Base-by-base conservation (phyloP, 2,329 filamentous ascomycete species). In the Exophiala viscosa region DNA sequence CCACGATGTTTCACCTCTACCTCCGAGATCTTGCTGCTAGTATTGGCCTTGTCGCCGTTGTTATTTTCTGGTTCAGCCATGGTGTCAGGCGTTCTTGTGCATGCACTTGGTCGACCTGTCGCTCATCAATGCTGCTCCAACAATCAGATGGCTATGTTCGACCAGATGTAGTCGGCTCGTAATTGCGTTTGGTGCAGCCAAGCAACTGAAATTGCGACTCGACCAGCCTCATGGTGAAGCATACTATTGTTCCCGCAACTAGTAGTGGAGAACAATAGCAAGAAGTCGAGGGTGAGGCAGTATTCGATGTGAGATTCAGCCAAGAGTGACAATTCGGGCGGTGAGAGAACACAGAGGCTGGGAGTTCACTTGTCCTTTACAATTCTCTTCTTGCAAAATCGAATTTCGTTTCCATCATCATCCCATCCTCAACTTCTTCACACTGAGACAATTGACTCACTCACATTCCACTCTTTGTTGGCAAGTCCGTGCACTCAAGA, bases 381-480 rank as follows among this genome's bases (percentile, higher is more conserved):
- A 28, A 28, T 28, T 28, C 23, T 28, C 23, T 7, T 5, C 8
- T 28, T 28, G 23, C 23, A 28, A 28, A 28, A 28, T 40, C 17
- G 31, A 36, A 17, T 14, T 38, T 28, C 15, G 13, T 9, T n/a
- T 17, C 33, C 11, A 14, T 31, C 5, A 7, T 14, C 42, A 32
- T 31, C 33, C 17, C 31, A 20, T 17, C 33, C 14, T 33, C 23
- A n/a, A n/a, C 34, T 36, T 36, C 34, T 36, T 36, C 13, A 36
- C 11, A 13, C 20, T 39, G 18, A 18, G 28, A 34, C 14, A 8
- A 8, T 15, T 14, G 23, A 28, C 23, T 40, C 38, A 40, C 50
- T 33, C 28, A 53, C 45, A 53, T 53, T 36, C 50, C 45, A 44
- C 10, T 35, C 44, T 47, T 53, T 53, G 32, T 43, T 53, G 17